Evolutionary conservation across 1,139 yeast genomes (phyloP), one percentile per base, ranked within the genome.

Genomic region (Pichia sp.): DNA sequence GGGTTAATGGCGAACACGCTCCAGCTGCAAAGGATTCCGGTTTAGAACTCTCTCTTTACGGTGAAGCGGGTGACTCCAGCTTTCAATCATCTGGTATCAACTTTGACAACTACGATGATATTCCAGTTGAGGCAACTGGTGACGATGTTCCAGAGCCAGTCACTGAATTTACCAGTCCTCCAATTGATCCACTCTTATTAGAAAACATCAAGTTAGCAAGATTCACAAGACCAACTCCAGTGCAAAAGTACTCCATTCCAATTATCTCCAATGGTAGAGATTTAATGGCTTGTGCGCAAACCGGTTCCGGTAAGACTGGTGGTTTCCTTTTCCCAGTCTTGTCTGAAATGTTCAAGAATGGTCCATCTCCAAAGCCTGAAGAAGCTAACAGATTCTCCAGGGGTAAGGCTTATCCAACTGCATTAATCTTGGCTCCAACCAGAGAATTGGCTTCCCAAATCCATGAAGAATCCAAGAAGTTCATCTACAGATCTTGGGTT

Each of bases 221-320:
- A 64, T 93, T 91, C 72, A 77, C 83, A 48, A 86, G 74, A 65
- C 98, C 98, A 56, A 91, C 99, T 29, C 99, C 99, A 36, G 99
- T 91, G 41, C 99, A 91, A 64, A 91, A 91, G 67, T 91, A 91
- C 72, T 91, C 98, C 34, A 86, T 91, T 50, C 98, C 99, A 48
- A 91, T 93, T 55, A 95, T 93, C 50, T 87, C 94, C 43, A 78
- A 71, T 37, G 94, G 95, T 55, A 81, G 98, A 69, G 99, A 91
- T 66, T 78, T 91, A 67, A 91, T 91, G 98, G 98, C 98, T 31
- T 91, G 98, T 79, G 98, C 98, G 47, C 98, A 91, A 72, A 91
- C 98, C 53, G 97, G 93, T 84, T 88, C 97, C 40, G 99, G 99
- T 76, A 91, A 91, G 72, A 91, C 99, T 60, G 97, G 98, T 73